phyloP scores from a whole-genome alignment of 1,284 basidiomycete species.

The Sphaerobolus stellatus region DNA sequence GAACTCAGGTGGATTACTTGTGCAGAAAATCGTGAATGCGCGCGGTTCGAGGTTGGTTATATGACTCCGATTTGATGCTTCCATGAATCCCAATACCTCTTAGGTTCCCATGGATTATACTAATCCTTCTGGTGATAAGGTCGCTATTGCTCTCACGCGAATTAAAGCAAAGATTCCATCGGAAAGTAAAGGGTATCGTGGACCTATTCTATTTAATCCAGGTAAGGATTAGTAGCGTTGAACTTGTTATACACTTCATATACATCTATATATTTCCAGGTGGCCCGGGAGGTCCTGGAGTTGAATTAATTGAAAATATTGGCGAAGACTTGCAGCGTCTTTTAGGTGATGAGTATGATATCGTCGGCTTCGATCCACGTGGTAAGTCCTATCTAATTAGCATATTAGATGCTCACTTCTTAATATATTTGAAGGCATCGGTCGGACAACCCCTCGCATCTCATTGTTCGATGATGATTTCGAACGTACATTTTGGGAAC shows the following conservation, averaged over 20 bases:
- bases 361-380: constrained; percentile 19
- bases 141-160: constrained; percentile 30
- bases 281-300: constrained; percentile 17
- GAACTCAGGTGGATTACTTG: constrained; percentile 6
- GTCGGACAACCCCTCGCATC: constrained; percentile 15
- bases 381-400: constrained; percentile 2
- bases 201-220: constrained; percentile 51
- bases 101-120: constrained; percentile 34
- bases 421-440: constrained; percentile 13
- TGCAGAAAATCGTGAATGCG: constrained; percentile 2
- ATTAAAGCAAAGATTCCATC: constrained; percentile 22
- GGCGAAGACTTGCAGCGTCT: constrained; percentile 5
- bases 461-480: constrained; percentile 3
- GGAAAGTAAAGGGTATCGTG: constrained; percentile 35
- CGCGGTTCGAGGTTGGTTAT: constrained; percentile 4
- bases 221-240: constrained; percentile 21
- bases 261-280: background rate
- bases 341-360: constrained; percentile 15
- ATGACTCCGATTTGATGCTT: background rate
- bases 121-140: constrained; percentile 23
- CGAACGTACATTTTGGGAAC: constrained; percentile 9
- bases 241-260: background rate
- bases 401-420: background rate
- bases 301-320: constrained; percentile 1
- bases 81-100: background rate